These are phyloP conservation scores for Sequoia sempervirens DNA, from an alignment of 75 land plant genomes.

Conservation along the genomic window DNA sequence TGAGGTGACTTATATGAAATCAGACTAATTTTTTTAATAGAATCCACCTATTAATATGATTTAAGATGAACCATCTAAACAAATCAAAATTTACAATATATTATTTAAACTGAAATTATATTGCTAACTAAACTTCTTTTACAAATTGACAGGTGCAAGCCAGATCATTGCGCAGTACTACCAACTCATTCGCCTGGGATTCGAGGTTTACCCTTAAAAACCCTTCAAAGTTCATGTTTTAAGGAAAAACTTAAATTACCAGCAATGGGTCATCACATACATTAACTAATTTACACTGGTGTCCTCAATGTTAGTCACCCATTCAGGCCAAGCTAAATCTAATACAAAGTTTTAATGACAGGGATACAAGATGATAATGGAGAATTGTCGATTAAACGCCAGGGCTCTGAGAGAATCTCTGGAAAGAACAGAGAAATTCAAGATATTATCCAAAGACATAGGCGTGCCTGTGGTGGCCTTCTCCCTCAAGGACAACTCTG, in stretches of 20 bases:
- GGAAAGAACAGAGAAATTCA: constrained; percentile 34
- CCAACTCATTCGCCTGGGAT: constrained; percentile 47
- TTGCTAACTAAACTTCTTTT: not conserved
- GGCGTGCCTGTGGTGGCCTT: constrained; percentile 58
- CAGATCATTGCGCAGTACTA: constrained; percentile 56
- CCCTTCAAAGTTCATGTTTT: no score
- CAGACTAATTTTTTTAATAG: no score
- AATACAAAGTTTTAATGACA: not conserved
- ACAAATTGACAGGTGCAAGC: constrained; percentile 39
- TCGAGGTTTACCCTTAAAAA: constrained; percentile 20
- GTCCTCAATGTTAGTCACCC: not conserved
- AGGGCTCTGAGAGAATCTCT: constrained; percentile 22
- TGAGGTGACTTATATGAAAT: no score
- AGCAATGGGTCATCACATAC: no score
- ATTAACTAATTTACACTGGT: no score
- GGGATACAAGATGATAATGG: constrained; percentile 53
- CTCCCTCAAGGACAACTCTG: constrained; percentile 32
- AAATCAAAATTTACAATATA: no score
- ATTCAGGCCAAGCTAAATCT: not conserved
- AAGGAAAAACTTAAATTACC: no score
- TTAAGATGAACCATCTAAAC: no score
- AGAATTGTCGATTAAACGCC: constrained; percentile 38
- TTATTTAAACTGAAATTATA: no score
- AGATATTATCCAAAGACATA: constrained; percentile 42
- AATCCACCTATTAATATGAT: no score